Percentiles rank a stretch among this genome's conserved stretches.
Evolutionary conservation across 495 filamentous ascomycete genomes (phyloP).

Genomic region (Aeminium ludgeri): DNA sequence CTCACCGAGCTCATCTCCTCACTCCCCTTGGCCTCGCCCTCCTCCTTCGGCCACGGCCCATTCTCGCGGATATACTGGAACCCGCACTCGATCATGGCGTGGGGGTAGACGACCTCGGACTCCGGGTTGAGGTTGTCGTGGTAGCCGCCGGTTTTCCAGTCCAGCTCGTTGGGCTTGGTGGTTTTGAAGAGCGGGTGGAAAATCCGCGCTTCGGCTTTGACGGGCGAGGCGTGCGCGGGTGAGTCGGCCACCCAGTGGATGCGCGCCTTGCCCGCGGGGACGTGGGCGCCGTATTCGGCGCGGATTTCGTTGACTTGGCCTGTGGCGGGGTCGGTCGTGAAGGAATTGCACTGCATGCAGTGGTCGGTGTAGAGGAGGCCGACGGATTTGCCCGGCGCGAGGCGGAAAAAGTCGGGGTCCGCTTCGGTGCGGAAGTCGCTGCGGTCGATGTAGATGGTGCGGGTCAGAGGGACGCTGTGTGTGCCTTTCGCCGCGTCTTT

Average conservation of each 20-base stretch:
- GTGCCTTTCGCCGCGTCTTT: conserved; percentile 42
- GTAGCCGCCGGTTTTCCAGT: conserved; percentile 51
- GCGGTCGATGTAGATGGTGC: conserved; percentile 79
- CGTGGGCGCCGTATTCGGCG: conserved; percentile 30
- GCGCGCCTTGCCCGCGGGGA: conserved; percentile 52
- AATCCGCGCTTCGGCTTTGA: conserved; percentile 62
- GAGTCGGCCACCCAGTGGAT: conserved; percentile 76
- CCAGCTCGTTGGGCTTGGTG: conserved; percentile 50
- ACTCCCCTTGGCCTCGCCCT: conserved; percentile 18
- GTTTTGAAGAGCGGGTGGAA: conserved; percentile 77
- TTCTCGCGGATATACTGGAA: conserved; percentile 59
- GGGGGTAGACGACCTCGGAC: conserved; percentile 57
- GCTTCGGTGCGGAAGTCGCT: conserved; percentile 75
- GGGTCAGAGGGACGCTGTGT: conserved; percentile 58
- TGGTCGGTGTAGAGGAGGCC: conserved; percentile 71
- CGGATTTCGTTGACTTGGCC: conserved; percentile 55
- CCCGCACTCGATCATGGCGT: conserved; percentile 72
- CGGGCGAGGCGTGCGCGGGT: conserved; percentile 40
- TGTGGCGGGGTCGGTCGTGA: conserved; percentile 49
- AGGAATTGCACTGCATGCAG: conserved; percentile 65
- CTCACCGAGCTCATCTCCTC: conserved; percentile 49
- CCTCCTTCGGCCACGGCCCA: conserved; percentile 70
- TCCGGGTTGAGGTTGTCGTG: conserved; percentile 72
- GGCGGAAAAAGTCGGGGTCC: conserved; percentile 76
- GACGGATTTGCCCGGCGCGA: conserved; percentile 78